Conservation (phyloP, 163 green algal species). For the Volvox carteri region DNA sequence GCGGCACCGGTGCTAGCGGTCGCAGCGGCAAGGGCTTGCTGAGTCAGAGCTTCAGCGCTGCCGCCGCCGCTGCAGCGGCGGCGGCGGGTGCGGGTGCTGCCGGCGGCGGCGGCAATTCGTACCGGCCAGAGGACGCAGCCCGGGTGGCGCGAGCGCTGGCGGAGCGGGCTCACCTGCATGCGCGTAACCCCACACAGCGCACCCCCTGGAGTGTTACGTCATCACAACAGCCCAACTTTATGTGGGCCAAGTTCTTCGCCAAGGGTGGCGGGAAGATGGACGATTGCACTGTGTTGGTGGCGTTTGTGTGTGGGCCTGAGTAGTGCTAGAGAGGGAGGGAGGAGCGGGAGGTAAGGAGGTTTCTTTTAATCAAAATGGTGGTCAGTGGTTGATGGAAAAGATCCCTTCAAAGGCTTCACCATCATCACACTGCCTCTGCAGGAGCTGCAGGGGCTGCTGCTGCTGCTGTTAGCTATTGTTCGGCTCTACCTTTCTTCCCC, state of each 20-base stretch:
- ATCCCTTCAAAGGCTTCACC: too few relatives aligned
- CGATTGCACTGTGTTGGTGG: slow-evolving; percentile 89
- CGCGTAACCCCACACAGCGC: slow-evolving; percentile 61
- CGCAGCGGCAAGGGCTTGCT: slow-evolving; percentile 26
- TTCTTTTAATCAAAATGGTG: too few relatives aligned
- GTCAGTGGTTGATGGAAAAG: too few relatives aligned
- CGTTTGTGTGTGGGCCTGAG: slow-evolving; percentile 62
- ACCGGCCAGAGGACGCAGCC: slow-evolving; percentile 18
- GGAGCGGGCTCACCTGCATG: slow-evolving; percentile 63
- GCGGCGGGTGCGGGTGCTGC: background rate
- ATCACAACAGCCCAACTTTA: slow-evolving; percentile 59
- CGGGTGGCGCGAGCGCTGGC: slow-evolving; percentile 45
- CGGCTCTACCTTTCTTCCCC: too few relatives aligned
- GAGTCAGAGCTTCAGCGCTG: slow-evolving; percentile 41
- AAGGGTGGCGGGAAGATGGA: slow-evolving; percentile 91
- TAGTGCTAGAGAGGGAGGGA: too few relatives aligned
- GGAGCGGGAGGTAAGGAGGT: too few relatives aligned
- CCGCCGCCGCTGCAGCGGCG: background rate
- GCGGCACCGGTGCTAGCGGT: background rate
- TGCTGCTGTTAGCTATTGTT: too few relatives aligned
- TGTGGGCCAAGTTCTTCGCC: slow-evolving; percentile 71
- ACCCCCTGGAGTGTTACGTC: slow-evolving; percentile 67
- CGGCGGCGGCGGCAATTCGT: background rate
- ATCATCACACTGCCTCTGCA: too few relatives aligned
- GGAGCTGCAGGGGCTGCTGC: too few relatives aligned